Percentiles rank a stretch among this genome's conserved stretches.
These are phyloP conservation scores for Delitschia confertaspora DNA, from an alignment of 495 filamentous ascomycete species.

Conservation along the genomic window DNA sequence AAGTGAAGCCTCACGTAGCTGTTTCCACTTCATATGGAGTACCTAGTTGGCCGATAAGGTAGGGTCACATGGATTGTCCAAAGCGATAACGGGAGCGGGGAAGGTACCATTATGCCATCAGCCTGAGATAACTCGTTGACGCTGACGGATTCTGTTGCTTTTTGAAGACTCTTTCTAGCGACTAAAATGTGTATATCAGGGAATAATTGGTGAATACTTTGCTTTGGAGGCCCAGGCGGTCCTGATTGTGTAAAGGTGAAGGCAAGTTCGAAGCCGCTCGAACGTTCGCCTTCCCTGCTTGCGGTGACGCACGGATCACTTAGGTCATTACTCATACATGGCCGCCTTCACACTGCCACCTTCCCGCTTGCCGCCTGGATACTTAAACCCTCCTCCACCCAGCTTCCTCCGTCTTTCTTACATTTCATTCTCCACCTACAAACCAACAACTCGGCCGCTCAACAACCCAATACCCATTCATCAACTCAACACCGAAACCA, in stretches of 20 bases:
- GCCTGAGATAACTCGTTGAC: no score
- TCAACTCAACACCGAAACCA: slow-evolving; percentile 7
- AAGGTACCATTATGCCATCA: no score
- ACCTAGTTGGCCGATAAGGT: no score
- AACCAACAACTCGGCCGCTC: neutral
- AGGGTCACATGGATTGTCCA: neutral
- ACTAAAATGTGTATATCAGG: no score
- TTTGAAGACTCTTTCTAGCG: no score
- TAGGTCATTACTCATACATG: slow-evolving; percentile 8
- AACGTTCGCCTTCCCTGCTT: slow-evolving; percentile 22
- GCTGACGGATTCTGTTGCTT: no score
- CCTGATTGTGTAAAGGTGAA: no score
- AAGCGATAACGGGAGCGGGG: slow-evolving; percentile 12
- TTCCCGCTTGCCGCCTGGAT: slow-evolving; percentile 18
- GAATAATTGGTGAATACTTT: no score
- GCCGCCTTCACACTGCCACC: slow-evolving; percentile 15
- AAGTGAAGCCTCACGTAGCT: no score
- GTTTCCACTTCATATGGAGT: no score
- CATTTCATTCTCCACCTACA: slow-evolving; percentile 7
- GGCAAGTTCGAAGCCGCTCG: slow-evolving; percentile 24
- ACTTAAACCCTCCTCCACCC: slow-evolving; percentile 15
- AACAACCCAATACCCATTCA: slow-evolving; percentile 9
- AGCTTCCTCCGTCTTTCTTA: slow-evolving; percentile 6
- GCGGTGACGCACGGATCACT: slow-evolving; percentile 10
- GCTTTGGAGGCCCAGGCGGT: no score